Base-by-base conservation (phyloP, 2,329 filamentous ascomycete species). In the Annulohypoxylon truncatum region DNA sequence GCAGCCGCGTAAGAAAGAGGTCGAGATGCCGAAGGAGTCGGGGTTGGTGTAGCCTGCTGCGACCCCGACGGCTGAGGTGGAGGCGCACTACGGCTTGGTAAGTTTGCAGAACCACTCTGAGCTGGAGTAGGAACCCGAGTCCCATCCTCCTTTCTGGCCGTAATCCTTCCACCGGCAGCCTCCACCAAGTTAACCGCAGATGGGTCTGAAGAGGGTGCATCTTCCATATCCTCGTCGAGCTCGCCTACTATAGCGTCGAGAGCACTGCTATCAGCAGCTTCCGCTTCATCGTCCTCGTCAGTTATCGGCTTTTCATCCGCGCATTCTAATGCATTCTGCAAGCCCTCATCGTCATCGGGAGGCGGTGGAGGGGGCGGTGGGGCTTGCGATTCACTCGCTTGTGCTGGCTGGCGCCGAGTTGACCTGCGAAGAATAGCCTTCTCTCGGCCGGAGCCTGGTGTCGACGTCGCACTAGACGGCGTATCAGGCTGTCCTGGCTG, bases 101-200 rank as follows among this genome's bases (percentile, higher is more conserved):
- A 71, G 28, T 78, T 77, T 22, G 78, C 73, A 33, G 74, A 74
- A 2, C 75, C 75, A 46, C 77, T 82, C 64, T 93, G 90, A 0
- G 90, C 89, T 4, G 95, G 94, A 1, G 94, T 97, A 7, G 91
- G 87, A 59, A 98, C 89, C 64, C 92, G 86, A 2, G 93, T 96
- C 4, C 95, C 95, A 76, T 97, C 94, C 72, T 97, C 95, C 74
- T 96, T 95, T 54, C 92, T 91, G 38, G 95, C 95, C 1, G 93
- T 97, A 12, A 97, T 91, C 75, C 93, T 96, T 12, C 94, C 95
- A 18, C 90, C 92, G 15, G 92, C 89, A 38, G 90, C 94, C 42
- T 97, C 88, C 78, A 98, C 95, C 77, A 99, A 87, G 74, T 93
- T 97, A 29, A 98, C 93, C 4, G 96, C 94, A 3, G 92, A 91